A percentile compares a stretch with the other conserved stretches of the same genome.
phyloP scores from a whole-genome alignment of 352 stramenopile species.

The Saprolegnia diclina region DNA sequence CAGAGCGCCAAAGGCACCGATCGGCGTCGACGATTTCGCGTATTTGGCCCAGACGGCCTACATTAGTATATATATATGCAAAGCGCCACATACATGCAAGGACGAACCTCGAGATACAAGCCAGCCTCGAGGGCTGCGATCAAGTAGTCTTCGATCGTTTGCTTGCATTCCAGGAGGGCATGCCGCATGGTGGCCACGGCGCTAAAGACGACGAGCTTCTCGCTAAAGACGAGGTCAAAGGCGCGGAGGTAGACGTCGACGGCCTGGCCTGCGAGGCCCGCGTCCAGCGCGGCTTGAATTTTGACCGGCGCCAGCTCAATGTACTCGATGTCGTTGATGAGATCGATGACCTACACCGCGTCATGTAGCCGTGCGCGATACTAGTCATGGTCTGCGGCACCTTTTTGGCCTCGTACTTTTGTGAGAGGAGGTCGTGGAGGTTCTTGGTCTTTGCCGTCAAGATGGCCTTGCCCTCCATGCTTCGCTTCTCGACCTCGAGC shows the following conservation, averaged over 20 bases:
- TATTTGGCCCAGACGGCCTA: no score
- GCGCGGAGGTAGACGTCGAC: conserved; percentile 67
- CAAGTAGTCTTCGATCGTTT: conserved; percentile 71
- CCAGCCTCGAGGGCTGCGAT: conserved; percentile 63
- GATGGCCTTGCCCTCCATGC: conserved; percentile 71
- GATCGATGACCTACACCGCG: conserved; percentile 51
- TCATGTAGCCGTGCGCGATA: background rate
- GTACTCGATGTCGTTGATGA: conserved; percentile 80
- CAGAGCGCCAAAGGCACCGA: no score
- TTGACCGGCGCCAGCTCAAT: conserved; percentile 65
- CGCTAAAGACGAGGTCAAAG: conserved; percentile 76
- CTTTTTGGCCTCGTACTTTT: conserved; percentile 81
- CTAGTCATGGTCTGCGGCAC: conserved; percentile 23
- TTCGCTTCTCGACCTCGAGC: conserved; percentile 57
- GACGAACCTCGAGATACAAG: conserved; percentile 72
- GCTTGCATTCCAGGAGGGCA: conserved; percentile 80
- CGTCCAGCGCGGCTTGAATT: conserved; percentile 50
- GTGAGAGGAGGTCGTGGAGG: conserved; percentile 63
- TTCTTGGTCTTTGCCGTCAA: conserved; percentile 81
- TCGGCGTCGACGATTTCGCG: no score
- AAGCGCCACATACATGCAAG: background rate
- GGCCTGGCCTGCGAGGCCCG: conserved; percentile 50
- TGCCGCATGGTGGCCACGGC: conserved; percentile 69
- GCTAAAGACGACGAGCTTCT: conserved; percentile 72
- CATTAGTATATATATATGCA: no score